A percentile compares a stretch with the other conserved stretches of the same genome.
These are phyloP conservation scores for Suillus weaverae DNA, from an alignment of 768 basidiomycete genomes.

Conservation along the genomic window DNA sequence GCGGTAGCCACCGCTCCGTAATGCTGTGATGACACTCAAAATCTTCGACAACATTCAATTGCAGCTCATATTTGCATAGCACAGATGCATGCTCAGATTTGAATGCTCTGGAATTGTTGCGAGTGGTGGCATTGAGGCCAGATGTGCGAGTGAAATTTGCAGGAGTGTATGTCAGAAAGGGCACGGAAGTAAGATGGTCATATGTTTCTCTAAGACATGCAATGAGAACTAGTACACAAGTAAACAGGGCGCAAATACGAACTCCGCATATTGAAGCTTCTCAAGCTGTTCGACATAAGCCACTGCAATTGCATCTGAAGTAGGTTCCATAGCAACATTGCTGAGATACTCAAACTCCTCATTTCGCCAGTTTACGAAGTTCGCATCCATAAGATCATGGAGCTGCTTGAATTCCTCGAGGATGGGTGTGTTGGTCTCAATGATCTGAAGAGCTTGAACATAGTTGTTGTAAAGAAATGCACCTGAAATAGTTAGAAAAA, in stretches of 20 bases:
- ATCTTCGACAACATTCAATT: not conserved
- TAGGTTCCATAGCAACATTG: constrained; percentile 1
- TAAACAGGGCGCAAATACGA: not conserved
- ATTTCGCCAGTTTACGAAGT: not conserved
- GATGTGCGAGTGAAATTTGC: constrained; percentile 14
- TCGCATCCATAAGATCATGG: not conserved
- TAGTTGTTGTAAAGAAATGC: constrained; percentile 18
- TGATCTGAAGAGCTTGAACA: constrained; percentile 18
- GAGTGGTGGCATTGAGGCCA: constrained; percentile 14
- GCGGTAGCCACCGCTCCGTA: constrained; percentile 27
- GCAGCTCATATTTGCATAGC: constrained; percentile 19
- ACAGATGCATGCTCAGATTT: constrained; percentile 18
- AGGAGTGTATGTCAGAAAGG: constrained; percentile 19
- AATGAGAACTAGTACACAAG: not conserved
- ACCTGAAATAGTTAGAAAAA: constrained; percentile 8
- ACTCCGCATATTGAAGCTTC: constrained; percentile 3
- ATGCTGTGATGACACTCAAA: constrained; percentile 28
- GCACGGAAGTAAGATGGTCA: constrained; percentile 9
- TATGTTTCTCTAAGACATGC: constrained; percentile 10
- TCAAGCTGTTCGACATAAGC: constrained; percentile 6
- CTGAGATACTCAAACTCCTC: constrained; percentile 1
- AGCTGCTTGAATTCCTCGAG: constrained; percentile 3
- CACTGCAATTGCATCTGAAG: constrained; percentile 25
- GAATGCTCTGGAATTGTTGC: constrained; percentile 21
- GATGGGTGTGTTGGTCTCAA: not conserved